phyloP scores from a whole-genome alignment of 148 eudicot genomes.

The Cornus florida region DNA sequence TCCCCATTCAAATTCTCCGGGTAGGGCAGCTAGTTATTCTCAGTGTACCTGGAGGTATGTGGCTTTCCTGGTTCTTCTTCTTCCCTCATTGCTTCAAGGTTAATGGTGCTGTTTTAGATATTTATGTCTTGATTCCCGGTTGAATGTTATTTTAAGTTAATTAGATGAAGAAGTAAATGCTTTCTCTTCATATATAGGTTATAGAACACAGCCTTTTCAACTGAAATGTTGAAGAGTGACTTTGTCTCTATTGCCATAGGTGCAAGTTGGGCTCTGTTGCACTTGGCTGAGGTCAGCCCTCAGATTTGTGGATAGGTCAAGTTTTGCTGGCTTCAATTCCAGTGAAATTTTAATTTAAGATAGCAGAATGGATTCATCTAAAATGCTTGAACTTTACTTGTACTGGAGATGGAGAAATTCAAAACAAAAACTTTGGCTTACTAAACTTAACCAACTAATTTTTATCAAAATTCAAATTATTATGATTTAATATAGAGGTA shows the following conservation, averaged over 20 bases:
- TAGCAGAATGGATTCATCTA: not conserved
- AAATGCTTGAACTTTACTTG: not conserved
- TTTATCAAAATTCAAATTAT: not conserved
- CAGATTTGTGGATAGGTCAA: not conserved
- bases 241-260: not conserved
- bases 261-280: not conserved
- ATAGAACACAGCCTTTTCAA: not conserved
- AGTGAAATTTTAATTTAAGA: no score
- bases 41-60: slow-evolving; percentile 89
- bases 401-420: not conserved
- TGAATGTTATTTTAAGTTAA: not conserved
- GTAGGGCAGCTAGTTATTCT: slow-evolving; percentile 90
- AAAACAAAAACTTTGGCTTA: not conserved
- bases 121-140: not conserved
- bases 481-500: no score
- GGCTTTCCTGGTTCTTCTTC: slow-evolving; percentile 15
- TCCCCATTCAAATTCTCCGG: slow-evolving; percentile 86
- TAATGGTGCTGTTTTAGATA: not conserved
- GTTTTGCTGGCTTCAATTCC: not conserved
- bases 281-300: not conserved
- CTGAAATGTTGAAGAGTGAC: not conserved
- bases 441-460: not conserved
- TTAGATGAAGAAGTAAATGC: not conserved
- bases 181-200: not conserved
- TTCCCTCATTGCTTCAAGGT: not conserved